Evolutionary conservation across 73 alveolate genomes (phyloP).

Genomic region (Loxodes magnus): DNA sequence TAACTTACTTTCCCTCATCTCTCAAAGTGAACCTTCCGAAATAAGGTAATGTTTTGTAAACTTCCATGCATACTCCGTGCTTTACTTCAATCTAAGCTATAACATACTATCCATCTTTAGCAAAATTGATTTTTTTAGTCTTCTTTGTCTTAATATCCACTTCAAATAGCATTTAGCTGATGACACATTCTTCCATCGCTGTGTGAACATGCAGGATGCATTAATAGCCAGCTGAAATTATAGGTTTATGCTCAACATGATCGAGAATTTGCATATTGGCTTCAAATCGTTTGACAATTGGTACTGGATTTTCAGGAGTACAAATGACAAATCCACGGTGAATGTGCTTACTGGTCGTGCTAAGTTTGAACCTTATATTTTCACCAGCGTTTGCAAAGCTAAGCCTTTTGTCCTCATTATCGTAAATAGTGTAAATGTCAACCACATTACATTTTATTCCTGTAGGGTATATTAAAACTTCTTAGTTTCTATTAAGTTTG

Average conservation of each 20-base stretch:
- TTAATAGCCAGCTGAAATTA: constrained; percentile 39
- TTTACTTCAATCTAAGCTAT: neutral
- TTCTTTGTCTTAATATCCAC: too few relatives aligned
- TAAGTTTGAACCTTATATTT: constrained; percentile 21
- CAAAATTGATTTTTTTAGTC: too few relatives aligned
- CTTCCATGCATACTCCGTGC: constrained; percentile 4
- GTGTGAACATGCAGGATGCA: constrained; percentile 72
- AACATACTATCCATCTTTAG: too few relatives aligned
- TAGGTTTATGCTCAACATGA: constrained; percentile 38
- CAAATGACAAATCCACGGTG: constrained; percentile 33
- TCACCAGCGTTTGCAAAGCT: constrained; percentile 40
- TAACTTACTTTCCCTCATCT: constrained; percentile 59
- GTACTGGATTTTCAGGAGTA: constrained; percentile 19
- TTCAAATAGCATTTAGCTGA: too few relatives aligned
- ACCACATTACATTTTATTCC: constrained; percentile 10
- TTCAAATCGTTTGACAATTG: constrained; percentile 17
- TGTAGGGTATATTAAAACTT: constrained; percentile 27
- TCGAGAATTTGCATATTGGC: constrained; percentile 24
- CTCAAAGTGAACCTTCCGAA: constrained; percentile 74
- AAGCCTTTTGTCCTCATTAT: constrained; percentile 21
- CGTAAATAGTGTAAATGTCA: constrained; percentile 18
- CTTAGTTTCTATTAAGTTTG: constrained; percentile 18
- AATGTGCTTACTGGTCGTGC: constrained; percentile 17
- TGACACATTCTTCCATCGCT: constrained; percentile 64
- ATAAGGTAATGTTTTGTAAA: constrained; percentile 13